These are phyloP conservation scores for Hordeum pubiflorum DNA, from an alignment of 202 grass and related monocot genomes.

Conservation along the genomic window DNA sequence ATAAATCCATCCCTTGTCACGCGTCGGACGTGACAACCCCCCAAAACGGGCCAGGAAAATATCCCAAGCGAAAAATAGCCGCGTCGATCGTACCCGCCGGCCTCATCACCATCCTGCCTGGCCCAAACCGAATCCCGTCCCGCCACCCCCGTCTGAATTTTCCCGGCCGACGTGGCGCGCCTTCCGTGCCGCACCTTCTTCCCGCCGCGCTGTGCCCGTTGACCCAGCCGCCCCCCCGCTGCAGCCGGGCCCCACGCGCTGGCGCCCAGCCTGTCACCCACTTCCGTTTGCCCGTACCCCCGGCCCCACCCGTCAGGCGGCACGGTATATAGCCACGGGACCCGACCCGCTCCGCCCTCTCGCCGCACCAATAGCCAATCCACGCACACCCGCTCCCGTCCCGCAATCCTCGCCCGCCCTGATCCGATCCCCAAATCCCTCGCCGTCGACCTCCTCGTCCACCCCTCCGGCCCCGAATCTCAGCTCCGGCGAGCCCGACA, in stretches of 20 bases:
- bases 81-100: not conserved
- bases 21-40: not conserved
- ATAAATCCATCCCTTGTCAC: not conserved
- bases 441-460: not conserved
- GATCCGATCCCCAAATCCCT: slow-evolving; percentile 25
- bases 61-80: not conserved
- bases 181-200: slow-evolving; percentile 22
- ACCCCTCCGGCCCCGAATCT: not conserved
- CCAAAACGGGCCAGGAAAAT: not conserved
- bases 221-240: not conserved
- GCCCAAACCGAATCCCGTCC: not conserved
- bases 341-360: not conserved
- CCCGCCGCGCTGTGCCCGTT: slow-evolving; percentile 3
- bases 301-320: not conserved
- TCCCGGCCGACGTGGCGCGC: slow-evolving; percentile 20
- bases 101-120: not conserved
- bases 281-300: not conserved
- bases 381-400: not conserved
- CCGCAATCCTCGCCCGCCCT: not conserved
- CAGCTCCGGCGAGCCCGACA: too few species aligned
- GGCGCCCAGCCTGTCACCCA: not conserved
- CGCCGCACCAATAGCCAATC: slow-evolving; percentile 7
- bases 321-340: not conserved
- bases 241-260: not conserved
- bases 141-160: not conserved